A percentile compares a stretch with the other conserved stretches of the same genome.
phyloP scores from a whole-genome alignment of 768 basidiomycete species.

The Grammothele lineata region DNA sequence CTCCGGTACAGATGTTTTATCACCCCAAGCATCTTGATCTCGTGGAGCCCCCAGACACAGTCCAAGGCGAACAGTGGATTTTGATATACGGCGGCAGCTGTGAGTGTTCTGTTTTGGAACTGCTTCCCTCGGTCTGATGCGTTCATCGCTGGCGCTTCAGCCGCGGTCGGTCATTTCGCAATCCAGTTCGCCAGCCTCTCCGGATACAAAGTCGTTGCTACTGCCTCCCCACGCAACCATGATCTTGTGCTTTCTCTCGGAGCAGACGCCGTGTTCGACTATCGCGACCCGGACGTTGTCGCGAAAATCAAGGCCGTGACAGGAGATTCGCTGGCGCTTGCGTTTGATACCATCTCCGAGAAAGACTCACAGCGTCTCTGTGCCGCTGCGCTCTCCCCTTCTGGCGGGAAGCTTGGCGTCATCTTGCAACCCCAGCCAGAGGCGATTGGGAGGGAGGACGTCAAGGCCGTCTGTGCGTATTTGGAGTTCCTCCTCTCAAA shows the following conservation, averaged over 20 bases:
- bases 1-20: constrained; percentile 17
- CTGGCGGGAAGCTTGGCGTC: constrained; percentile 7
- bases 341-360: constrained; percentile 27
- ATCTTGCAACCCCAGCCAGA: background rate
- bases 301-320: constrained; percentile 25
- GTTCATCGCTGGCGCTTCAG: background rate
- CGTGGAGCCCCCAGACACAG: constrained; percentile 14
- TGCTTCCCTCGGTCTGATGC: background rate
- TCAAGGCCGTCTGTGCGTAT: background rate
- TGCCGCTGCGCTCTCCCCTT: background rate
- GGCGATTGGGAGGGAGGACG: constrained; percentile 13
- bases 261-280: constrained; percentile 40
- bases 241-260: constrained; percentile 35
- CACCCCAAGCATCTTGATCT: constrained; percentile 16
- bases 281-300: constrained; percentile 26
- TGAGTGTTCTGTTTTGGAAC: background rate
- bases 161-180: constrained; percentile 31
- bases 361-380: constrained; percentile 14
- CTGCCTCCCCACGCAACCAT: constrained; percentile 37
- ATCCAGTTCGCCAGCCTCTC: constrained; percentile 39
- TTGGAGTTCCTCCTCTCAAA: constrained; percentile 1
- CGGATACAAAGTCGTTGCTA: constrained; percentile 43
- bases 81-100: constrained; percentile 20
- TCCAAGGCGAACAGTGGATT: constrained; percentile 12
- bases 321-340: constrained; percentile 19